These are phyloP conservation scores for Syzygium syzygioides DNA, from an alignment of 441 rosid genomes.

Conservation along the genomic window DNA sequence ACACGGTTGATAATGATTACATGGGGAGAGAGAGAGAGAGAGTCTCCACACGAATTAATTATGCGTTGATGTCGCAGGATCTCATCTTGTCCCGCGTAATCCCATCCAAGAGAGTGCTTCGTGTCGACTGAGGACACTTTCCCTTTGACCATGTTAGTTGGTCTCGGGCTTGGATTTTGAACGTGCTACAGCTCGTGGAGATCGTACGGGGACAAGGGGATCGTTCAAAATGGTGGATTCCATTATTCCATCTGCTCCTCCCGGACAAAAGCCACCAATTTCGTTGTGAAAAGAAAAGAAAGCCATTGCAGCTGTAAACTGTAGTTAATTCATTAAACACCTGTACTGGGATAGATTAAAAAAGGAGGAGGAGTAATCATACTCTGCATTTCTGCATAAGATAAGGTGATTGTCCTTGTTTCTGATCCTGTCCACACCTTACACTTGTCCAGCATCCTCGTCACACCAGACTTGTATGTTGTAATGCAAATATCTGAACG, in stretches of 20 bases:
- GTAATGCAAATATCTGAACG: background rate
- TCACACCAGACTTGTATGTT: background rate
- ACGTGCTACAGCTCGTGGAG: background rate
- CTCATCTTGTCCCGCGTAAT: background rate
- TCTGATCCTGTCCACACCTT: background rate
- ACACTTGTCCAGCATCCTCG: background rate
- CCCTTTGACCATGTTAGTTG: background rate
- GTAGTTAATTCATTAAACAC: background rate
- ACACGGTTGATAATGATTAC: background rate
- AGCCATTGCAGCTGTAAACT: background rate
- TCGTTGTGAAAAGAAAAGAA: background rate
- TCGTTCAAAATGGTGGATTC: background rate
- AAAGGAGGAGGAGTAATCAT: background rate
- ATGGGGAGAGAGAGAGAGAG: background rate
- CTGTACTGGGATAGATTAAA: background rate
- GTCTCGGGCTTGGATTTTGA: background rate
- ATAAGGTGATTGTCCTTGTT: background rate
- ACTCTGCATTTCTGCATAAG: background rate
- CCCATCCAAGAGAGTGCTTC: background rate
- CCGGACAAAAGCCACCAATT: background rate
- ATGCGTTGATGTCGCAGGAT: background rate
- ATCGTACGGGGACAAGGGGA: background rate
- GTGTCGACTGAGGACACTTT: background rate
- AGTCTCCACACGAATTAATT: background rate
- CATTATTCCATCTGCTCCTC: background rate